A percentile compares a stretch with the other conserved stretches of the same genome.
Conservation (phyloP, 345 rosid species). For the Eutrema yunnanense region DNA sequence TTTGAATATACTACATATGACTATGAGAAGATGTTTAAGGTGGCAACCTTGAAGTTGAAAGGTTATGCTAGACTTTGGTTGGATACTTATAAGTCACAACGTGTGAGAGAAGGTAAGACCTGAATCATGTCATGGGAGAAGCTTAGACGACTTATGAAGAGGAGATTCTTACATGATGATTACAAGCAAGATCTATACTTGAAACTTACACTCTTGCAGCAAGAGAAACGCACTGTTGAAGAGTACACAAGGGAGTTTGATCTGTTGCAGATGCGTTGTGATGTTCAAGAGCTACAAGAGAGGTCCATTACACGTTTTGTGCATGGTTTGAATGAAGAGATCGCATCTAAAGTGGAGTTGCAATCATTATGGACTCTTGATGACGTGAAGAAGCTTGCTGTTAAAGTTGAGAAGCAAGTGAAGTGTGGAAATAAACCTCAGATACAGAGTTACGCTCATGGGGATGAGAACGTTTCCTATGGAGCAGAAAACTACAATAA, state of each 20-base stretch:
- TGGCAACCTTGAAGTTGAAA: too few species aligned
- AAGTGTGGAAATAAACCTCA: too few species aligned
- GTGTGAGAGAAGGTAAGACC: too few species aligned
- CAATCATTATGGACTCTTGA: neutral
- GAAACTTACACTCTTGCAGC: neutral
- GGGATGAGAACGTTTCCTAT: too few species aligned
- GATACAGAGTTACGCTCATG: too few species aligned
- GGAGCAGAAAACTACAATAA: too few species aligned
- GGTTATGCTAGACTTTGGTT: too few species aligned
- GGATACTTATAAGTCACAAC: too few species aligned
- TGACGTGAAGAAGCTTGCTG: neutral
- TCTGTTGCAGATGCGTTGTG: neutral
- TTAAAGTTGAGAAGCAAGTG: too few species aligned
- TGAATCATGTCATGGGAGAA: neutral
- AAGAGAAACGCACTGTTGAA: neutral
- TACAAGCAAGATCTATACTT: neutral
- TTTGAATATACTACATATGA: too few species aligned
- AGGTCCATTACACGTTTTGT: neutral
- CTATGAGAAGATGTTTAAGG: too few species aligned
- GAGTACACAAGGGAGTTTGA: neutral
- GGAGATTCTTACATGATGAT: neutral
- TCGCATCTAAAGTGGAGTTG: neutral
- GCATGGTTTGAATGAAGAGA: neutral
- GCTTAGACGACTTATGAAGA: neutral
- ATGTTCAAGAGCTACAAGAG: neutral